Evolutionary conservation across 495 filamentous ascomycete genomes (phyloP).

Genomic region (Pseudevernia furfuracea): DNA sequence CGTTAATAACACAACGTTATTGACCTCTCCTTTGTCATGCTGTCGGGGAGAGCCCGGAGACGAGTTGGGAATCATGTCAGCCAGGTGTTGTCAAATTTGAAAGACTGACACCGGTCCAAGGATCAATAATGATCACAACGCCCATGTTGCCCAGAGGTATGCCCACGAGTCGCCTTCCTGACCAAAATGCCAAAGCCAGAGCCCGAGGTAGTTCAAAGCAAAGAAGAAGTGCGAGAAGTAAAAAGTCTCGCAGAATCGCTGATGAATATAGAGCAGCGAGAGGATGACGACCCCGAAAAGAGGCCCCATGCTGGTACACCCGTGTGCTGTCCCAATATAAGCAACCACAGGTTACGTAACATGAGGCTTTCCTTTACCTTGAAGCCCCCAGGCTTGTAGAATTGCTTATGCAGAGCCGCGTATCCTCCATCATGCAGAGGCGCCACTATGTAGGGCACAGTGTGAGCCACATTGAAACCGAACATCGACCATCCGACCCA

Average conservation of each 20-base stretch:
- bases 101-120: conserved; percentile 21
- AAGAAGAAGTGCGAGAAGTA: conserved; percentile 23
- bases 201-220: conserved; percentile 24
- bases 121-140: conserved; percentile 20
- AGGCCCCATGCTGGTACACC: conserved; percentile 31
- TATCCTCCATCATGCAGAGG: conserved; percentile 28
- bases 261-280: conserved; percentile 31
- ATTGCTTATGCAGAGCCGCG: conserved; percentile 22
- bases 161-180: conserved; percentile 25
- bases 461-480: conserved; percentile 36
- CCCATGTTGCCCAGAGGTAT: conserved; percentile 31
- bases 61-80: conserved; percentile 17
- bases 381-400: conserved; percentile 24
- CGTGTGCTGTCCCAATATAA: conserved; percentile 21
- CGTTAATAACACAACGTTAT: not conserved
- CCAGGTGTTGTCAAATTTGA: not conserved
- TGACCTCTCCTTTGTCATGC: not conserved
- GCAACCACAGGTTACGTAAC: not conserved
- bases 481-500: conserved; percentile 38
- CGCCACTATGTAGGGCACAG: conserved; percentile 38
- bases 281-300: conserved; percentile 30
- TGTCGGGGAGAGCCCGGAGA: conserved; percentile 15
- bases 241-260: conserved; percentile 26
- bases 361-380: not conserved
- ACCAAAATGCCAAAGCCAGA: conserved; percentile 28